These are phyloP conservation scores for Cornus kousa DNA, from an alignment of 148 eudicot genomes.

Conservation along the genomic window DNA sequence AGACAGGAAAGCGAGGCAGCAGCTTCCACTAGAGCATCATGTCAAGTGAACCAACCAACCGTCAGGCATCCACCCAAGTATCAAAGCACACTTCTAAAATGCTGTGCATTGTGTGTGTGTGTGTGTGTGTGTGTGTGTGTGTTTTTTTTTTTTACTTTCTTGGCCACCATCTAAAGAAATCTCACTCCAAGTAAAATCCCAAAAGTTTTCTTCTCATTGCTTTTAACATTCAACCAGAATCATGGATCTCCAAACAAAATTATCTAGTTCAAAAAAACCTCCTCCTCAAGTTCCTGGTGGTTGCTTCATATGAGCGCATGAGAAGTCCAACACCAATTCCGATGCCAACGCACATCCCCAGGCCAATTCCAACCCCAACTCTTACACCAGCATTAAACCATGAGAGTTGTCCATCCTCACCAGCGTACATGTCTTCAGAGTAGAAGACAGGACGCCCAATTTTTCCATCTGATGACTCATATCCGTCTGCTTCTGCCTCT, in stretches of 20 bases:
- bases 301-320: slow-evolving; percentile 58
- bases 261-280: slow-evolving; percentile 30
- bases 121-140: too few relatives aligned
- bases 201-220: slow-evolving; percentile 11
- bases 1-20: neutral
- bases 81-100: neutral
- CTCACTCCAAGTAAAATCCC: neutral
- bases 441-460: slow-evolving; percentile 25
- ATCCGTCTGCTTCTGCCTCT: slow-evolving; percentile 35
- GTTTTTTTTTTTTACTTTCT: neutral
- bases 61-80: neutral
- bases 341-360: slow-evolving; percentile 58
- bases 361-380: slow-evolving; percentile 62
- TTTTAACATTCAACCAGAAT: neutral
- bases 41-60: neutral
- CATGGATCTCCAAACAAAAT: neutral
- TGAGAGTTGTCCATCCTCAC: slow-evolving; percentile 52
- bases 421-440: slow-evolving; percentile 31
- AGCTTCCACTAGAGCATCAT: neutral
- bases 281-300: slow-evolving; percentile 45
- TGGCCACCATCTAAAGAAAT: neutral
- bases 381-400: slow-evolving; percentile 66
- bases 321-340: slow-evolving; percentile 61
- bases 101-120: neutral
- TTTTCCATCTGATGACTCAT: slow-evolving; percentile 31